Percentiles rank a stretch among this genome's conserved stretches.
Evolutionary conservation across 805 yeast genomes (phyloP).

Genomic region (Nakazawaea laoshanensis): DNA sequence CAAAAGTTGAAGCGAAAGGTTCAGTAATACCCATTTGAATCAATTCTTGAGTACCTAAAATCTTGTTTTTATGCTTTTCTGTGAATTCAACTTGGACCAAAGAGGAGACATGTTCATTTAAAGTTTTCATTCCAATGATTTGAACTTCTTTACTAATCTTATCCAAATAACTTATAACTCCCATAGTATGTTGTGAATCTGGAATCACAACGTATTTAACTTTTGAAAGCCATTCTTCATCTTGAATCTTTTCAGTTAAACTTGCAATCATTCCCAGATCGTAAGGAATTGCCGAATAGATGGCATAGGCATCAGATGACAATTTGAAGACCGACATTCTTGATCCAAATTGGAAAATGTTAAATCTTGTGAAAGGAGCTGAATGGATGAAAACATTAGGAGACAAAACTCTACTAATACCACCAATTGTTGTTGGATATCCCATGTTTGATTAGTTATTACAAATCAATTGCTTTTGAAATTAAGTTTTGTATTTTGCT

Average conservation of each 20-base stretch:
- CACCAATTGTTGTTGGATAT: constrained; percentile 29
- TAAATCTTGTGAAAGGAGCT: constrained; percentile 22
- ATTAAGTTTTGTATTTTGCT: no score
- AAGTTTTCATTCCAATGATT: constrained; percentile 44
- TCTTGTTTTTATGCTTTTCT: constrained; percentile 25
- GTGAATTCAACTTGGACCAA: constrained; percentile 33
- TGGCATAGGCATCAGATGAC: constrained; percentile 23
- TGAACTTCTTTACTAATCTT: constrained; percentile 37
- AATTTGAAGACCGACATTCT: constrained; percentile 28
- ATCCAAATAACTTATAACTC: constrained; percentile 42
- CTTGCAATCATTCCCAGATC: constrained; percentile 34
- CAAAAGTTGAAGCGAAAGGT: constrained; percentile 31
- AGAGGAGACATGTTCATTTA: constrained; percentile 23
- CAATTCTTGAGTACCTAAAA: constrained; percentile 20
- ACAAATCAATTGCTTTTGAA: background rate
- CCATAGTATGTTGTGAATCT: constrained; percentile 59
- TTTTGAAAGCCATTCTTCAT: constrained; percentile 23
- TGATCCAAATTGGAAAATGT: constrained; percentile 25
- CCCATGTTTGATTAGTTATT: constrained; percentile 23
- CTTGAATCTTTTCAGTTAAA: constrained; percentile 24
- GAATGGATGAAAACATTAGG: constrained; percentile 25
- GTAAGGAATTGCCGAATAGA: constrained; percentile 56
- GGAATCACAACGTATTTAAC: constrained; percentile 51
- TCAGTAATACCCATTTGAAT: constrained; percentile 23
- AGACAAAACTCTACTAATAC: constrained; percentile 26